phyloP scores from a whole-genome alignment of 179 eudicot genomes.

The Carnegiea gigantea region DNA sequence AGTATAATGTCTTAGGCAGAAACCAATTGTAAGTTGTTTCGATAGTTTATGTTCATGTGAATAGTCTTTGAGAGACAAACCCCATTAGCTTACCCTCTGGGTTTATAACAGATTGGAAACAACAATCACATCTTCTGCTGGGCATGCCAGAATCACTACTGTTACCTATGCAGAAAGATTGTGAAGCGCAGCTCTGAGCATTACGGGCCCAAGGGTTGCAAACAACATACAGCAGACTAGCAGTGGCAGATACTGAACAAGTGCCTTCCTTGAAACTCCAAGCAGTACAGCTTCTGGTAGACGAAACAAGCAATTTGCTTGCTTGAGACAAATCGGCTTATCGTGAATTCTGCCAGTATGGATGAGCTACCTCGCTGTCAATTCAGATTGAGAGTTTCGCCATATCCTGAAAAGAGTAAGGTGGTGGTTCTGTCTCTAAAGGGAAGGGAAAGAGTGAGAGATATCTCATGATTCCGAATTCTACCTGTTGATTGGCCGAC shows the following conservation, averaged over 20 bases:
- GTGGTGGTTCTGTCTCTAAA: not conserved
- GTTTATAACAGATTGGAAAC: constrained; percentile 57
- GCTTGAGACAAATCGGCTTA: not conserved
- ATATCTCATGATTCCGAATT: too few species aligned
- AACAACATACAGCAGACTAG: constrained; percentile 61
- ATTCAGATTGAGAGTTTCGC: not conserved
- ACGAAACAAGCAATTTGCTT: not conserved
- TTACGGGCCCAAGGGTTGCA: constrained; percentile 84
- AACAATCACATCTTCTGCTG: constrained; percentile 96
- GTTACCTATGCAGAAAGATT: constrained; percentile 64
- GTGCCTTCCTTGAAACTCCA: not conserved
- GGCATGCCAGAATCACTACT: constrained; percentile 85
- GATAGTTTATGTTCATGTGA: not conserved
- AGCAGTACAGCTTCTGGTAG: not conserved
- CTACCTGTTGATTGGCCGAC: too few species aligned
- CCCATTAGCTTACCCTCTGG: constrained; percentile 12
- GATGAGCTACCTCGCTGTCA: not conserved
- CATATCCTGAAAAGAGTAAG: not conserved
- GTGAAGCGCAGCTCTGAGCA: constrained; percentile 73
- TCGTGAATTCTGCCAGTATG: not conserved
- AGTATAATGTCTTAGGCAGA: too few species aligned
- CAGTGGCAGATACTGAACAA: not conserved
- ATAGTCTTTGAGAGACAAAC: not conserved
- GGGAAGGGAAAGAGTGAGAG: not conserved
- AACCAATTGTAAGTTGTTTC: not conserved